phyloP scores from a whole-genome alignment of 2,329 filamentous ascomycete species.

The Knoxdaviesia capensis region DNA sequence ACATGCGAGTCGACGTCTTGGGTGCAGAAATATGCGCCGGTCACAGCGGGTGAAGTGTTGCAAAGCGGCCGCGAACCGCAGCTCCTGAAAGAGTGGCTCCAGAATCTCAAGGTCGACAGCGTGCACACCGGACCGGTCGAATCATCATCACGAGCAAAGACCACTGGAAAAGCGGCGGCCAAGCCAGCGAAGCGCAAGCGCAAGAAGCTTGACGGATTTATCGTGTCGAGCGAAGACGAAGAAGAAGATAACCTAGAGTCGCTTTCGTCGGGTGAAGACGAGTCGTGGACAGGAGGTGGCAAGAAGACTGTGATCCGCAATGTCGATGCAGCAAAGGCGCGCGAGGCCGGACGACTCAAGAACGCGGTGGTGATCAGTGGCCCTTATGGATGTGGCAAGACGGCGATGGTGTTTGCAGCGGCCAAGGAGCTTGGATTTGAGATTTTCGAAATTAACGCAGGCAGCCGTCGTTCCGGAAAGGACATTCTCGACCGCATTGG shows the following conservation, averaged over 20 bases:
- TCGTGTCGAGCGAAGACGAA: slow-evolving; percentile 64
- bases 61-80: slow-evolving; percentile 51
- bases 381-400: slow-evolving; percentile 80
- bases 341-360: slow-evolving; percentile 27
- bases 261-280: slow-evolving; percentile 37
- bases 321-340: slow-evolving; percentile 17
- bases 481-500: slow-evolving; percentile 84
- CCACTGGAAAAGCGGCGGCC: slow-evolving; percentile 8
- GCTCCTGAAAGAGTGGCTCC: slow-evolving; percentile 65
- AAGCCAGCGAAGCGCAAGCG: slow-evolving; percentile 22
- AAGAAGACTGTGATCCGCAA: slow-evolving; percentile 32
- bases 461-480: slow-evolving; percentile 65
- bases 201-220: slow-evolving; percentile 57
- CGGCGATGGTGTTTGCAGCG: slow-evolving; percentile 75
- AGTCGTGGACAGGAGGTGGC: slow-evolving; percentile 18
- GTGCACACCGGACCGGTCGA: slow-evolving; percentile 41
- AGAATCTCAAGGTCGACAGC: slow-evolving; percentile 52
- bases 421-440: slow-evolving; percentile 85
- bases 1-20: slow-evolving; percentile 56
- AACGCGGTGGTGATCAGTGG: slow-evolving; percentile 83
- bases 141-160: slow-evolving; percentile 9
- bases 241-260: slow-evolving; percentile 22
- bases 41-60: slow-evolving; percentile 47
- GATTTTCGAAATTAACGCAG: slow-evolving; percentile 83
- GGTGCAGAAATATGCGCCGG: slow-evolving; percentile 71